Evolutionary conservation across 2,329 filamentous ascomycete genomes (phyloP).

Genomic region (Phaeosphaeriaceae sp.): DNA sequence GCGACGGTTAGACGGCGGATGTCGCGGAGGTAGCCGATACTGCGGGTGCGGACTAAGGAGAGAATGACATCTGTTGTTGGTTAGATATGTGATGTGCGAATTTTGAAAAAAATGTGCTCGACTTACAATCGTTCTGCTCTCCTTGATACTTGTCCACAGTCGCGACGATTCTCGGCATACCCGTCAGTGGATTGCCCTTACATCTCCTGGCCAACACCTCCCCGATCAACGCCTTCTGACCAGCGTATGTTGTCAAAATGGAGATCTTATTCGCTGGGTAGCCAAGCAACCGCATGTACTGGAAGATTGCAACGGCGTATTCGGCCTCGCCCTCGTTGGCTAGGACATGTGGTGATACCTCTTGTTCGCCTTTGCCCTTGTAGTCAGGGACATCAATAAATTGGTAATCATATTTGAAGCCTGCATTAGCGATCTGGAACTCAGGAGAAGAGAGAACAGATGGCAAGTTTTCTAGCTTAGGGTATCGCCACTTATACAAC

Average conservation of each 20-base stretch:
- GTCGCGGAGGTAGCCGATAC: constrained; percentile 91
- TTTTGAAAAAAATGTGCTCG: neutral
- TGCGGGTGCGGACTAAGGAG: constrained; percentile 85
- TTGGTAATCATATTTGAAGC: constrained; percentile 92
- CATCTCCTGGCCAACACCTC: constrained; percentile 88
- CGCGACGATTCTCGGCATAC: constrained; percentile 84
- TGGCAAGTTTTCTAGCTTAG: constrained; percentile 78
- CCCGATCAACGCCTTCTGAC: constrained; percentile 84
- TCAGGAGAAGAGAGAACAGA: constrained; percentile 71
- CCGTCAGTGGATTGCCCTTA: constrained; percentile 82
- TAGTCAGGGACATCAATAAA: constrained; percentile 96
- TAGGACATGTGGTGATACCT: constrained; percentile 92
- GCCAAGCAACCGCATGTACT: constrained; percentile 95
- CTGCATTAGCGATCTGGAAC: constrained; percentile 84
- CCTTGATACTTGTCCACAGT: constrained; percentile 99
- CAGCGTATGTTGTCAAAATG: constrained; percentile 92
- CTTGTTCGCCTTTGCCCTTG: constrained; percentile 84
- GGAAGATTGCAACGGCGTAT: constrained; percentile 92
- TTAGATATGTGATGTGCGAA: constrained; percentile 8
- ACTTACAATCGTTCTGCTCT: constrained; percentile 97
- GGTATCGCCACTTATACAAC: constrained; percentile 93
- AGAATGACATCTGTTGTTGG: constrained; percentile 78
- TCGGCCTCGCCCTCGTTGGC: constrained; percentile 97
- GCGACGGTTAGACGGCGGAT: constrained; percentile 93
- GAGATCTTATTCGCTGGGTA: constrained; percentile 85